Evolutionary conservation across 164 flowering plant species (phyloP).

Genomic region (Vitis cinerea): DNA sequence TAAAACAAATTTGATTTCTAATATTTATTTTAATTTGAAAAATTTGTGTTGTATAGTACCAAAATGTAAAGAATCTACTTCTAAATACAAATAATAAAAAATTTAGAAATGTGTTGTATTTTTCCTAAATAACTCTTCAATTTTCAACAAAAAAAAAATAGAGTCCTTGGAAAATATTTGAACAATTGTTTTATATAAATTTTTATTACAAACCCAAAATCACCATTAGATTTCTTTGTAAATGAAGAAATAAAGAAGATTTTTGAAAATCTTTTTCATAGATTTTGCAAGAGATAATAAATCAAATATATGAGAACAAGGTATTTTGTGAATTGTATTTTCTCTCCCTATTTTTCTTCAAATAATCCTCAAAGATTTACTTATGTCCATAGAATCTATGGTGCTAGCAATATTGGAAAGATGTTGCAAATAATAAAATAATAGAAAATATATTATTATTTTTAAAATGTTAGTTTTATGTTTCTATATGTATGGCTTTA

Average conservation of each 20-base stretch:
- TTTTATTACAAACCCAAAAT: background rate
- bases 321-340: conserved; percentile 50
- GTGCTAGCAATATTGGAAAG: conserved; percentile 39
- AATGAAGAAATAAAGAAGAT: background rate
- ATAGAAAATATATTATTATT: too few relatives aligned
- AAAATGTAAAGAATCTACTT: background rate
- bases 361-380: conserved; percentile 40
- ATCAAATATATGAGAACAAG: conserved; percentile 41
- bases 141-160: background rate
- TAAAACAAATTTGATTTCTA: too few relatives aligned
- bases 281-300: conserved; percentile 4
- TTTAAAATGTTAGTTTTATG: background rate
- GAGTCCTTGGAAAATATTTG: conserved; percentile 13
- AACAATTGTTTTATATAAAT: background rate
- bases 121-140: conserved; percentile 5
- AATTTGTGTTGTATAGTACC: background rate
- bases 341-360: conserved; percentile 46
- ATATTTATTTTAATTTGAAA: too few relatives aligned
- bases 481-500: too few relatives aligned
- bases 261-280: background rate
- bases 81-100: background rate
- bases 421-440: conserved; percentile 35
- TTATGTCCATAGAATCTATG: conserved; percentile 42
- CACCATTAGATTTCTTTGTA: conserved; percentile 7
- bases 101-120: background rate